Percentiles rank a stretch among this genome's conserved stretches.
phyloP scores from a whole-genome alignment of 352 stramenopile genomes.

The Blastocystis hominis region DNA sequence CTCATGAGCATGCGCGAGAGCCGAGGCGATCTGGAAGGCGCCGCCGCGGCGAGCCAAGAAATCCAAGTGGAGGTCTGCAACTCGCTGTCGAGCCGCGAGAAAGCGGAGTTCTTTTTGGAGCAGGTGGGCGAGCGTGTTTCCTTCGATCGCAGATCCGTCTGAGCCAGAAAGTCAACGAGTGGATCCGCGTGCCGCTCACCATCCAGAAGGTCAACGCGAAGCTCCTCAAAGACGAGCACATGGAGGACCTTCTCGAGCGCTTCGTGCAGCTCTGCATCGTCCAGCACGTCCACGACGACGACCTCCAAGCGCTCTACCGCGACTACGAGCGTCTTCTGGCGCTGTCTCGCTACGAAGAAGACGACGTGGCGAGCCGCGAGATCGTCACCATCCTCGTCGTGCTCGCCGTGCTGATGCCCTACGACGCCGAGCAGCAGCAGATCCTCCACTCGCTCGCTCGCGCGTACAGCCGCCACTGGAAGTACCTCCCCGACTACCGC shows the following conservation, averaged over 20 bases:
- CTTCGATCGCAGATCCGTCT: neutral
- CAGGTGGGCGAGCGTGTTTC: neutral
- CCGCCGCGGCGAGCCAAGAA: conserved; percentile 20
- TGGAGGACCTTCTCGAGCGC: conserved; percentile 49
- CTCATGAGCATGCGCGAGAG: conserved; percentile 47
- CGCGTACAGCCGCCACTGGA: conserved; percentile 8
- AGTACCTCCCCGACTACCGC: conserved; percentile 33
- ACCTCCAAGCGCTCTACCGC: neutral
- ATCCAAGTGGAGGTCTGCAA: conserved; percentile 54
- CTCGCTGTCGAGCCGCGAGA: conserved; percentile 9
- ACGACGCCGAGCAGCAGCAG: neutral
- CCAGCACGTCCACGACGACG: conserved; percentile 44
- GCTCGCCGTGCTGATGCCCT: neutral
- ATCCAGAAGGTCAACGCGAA: conserved; percentile 55
- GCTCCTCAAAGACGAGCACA: conserved; percentile 23
- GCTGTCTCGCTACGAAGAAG: neutral
- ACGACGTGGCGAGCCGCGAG: neutral
- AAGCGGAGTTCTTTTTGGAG: conserved; percentile 45
- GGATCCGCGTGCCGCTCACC: conserved; percentile 30
- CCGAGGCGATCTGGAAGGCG: conserved; percentile 1
- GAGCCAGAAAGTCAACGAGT: conserved; percentile 27
- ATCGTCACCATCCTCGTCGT: neutral
- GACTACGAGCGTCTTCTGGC: conserved; percentile 2
- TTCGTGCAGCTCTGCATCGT: conserved; percentile 3
- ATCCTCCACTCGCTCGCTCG: neutral